These are phyloP conservation scores for Naganishia cerealis DNA, from an alignment of 1,284 basidiomycete species.

Conservation along the genomic window DNA sequence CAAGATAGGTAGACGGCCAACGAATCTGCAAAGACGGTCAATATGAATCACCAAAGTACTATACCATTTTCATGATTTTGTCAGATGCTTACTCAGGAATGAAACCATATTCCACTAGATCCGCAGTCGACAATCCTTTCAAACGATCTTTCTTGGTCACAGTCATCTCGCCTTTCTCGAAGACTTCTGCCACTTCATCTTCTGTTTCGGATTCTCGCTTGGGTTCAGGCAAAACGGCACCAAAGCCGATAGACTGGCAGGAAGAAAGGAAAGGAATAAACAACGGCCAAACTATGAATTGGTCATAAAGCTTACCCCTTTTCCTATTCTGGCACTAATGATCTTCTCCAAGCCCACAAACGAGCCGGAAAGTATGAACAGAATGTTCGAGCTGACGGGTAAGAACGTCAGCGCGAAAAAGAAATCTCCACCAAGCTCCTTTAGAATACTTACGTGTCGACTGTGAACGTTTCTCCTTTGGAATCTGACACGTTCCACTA, in stretches of 20 bases:
- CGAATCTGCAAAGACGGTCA: conserved; percentile 58
- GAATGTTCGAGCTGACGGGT: conserved; percentile 69
- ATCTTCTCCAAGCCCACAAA: conserved; percentile 88
- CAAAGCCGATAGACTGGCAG: conserved; percentile 79
- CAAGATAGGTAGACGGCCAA: conserved; percentile 82
- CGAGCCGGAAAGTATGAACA: conserved; percentile 88
- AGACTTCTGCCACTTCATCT: conserved; percentile 11
- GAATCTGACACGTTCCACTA: conserved; percentile 33
- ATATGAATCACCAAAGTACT: background rate
- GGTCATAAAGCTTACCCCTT: conserved; percentile 64
- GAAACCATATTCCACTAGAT: conserved; percentile 83
- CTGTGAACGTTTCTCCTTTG: conserved; percentile 51
- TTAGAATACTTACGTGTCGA: conserved; percentile 53
- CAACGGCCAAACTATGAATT: background rate
- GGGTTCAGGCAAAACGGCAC: conserved; percentile 61
- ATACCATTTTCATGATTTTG: background rate
- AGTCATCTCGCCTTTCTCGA: conserved; percentile 5
- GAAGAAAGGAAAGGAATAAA: conserved; percentile 6
- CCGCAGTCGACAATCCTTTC: conserved; percentile 55
- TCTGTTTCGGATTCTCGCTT: conserved; percentile 21
- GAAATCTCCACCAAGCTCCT: background rate
- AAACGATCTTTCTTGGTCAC: conserved; percentile 31
- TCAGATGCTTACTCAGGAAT: conserved; percentile 69
- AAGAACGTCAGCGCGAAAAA: conserved; percentile 7
- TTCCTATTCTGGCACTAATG: conserved; percentile 72